Evolutionary conservation across 306 rosid genomes (phyloP), one percentile per base, ranked within the genome.

Genomic region (Citrullus mucosospermus): DNA sequence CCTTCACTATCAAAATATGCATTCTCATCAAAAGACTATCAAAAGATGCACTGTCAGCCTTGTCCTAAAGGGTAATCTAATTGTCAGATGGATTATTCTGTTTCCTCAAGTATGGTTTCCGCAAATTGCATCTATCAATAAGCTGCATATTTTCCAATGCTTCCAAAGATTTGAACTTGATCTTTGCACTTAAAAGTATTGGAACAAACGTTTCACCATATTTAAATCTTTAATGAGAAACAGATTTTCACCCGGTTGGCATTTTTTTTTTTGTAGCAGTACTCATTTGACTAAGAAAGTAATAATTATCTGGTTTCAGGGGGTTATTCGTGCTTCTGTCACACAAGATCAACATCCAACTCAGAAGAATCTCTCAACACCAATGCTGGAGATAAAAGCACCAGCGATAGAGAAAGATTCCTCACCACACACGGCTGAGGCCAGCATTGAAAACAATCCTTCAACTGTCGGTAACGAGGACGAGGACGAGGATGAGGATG

Each of bases 301-400:
- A 9, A 79, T 28, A 25, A 75, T 28, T 63, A 17, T 82, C 32
- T 60, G 55, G 17, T 48, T 77, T 71, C 85, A 95, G 98, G 97
- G 82, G 69, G 88, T 90, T 80, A 87, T 95, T 78, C 97, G 97
- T 77, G 96, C 97, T 72, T 95, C 98, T 62, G 97, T 95, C 38
- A 83, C 92, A 17, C 88, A 83, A 51, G 96, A 91, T 59, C 89
- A 86, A 77, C 83, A 78, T 82, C 78, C 91, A 72, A 73, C 81
- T 16, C 81, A 81, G 71, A 65, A 51, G 74, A 85, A 88, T 85
- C 66, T 84, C 44, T 20, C 86, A 78, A 38, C 83, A 51, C 98
- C 91, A 63, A 80, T 84, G 56, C 84, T 91, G 66, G 97, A 85
- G 85, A 84, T 95, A 80, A 91, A 89, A 83, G 67, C 89, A 82